Evolutionary conservation across 805 yeast species (phyloP), one percentile per base, ranked within the genome.

Genomic region (Schwanniomyces polymorphus): DNA sequence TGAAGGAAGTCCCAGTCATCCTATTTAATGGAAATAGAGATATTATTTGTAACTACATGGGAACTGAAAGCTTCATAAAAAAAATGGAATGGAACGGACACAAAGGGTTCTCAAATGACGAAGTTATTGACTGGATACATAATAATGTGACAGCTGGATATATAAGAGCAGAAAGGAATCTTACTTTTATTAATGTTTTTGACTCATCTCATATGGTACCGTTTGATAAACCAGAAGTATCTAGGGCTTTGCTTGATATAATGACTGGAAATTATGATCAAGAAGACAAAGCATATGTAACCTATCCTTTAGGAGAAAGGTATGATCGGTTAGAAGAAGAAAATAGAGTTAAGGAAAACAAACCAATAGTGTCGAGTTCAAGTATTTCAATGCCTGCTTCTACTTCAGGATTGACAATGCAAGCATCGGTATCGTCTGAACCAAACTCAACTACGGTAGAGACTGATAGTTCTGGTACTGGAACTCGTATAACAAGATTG

Each of bases 201-300:
- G 81, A 88, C 55, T 82, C 96, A 0, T 86, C 96, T 3, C 98
- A 94, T 61, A 92, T 94, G 98, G 94, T 91, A 23, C 96, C 98
- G 1, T 85, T 80, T 54, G 97, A 91, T 62, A 68, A 80, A 44
- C 87, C 94, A 1, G 81, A 76, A 40, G 75, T 79, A 25, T 79
- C 91, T 7, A 75, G 91, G 53, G 89, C 90, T 14, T 66, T 91
- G 50, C 68, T 91, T 35, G 91, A 89, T 57, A 50, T 80, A 18
- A 56, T 75, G 25, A 55, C 66, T 1, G 64, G 65, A 0, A 69
- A 72, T 45, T 64, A 48, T 41, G 65, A 64, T 34, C 57, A 53
- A 18, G 48, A 48, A 16, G 56, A 59, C 42, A 57, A 50, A 26
- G 52, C 63, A n/a, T 47, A 52, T 23, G 43, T 57, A 8, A 66